These are phyloP conservation scores for Echria macrotheca DNA, from an alignment of 495 filamentous ascomycete species.

Conservation along the genomic window DNA sequence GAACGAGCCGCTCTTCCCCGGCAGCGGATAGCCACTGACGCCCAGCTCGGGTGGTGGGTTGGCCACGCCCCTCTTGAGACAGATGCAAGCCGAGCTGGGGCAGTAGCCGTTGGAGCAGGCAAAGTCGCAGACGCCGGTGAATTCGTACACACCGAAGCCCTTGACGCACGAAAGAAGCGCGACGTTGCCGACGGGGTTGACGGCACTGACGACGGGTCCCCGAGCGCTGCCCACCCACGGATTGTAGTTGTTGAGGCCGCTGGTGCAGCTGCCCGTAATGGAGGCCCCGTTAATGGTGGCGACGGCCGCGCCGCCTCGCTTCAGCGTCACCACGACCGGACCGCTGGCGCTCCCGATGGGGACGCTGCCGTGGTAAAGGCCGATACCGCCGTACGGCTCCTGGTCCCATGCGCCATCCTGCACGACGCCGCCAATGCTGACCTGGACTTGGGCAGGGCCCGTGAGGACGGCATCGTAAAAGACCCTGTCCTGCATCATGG, in stretches of 20 bases:
- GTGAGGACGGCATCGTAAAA: constrained; percentile 33
- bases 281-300: not conserved
- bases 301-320: not conserved
- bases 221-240: constrained; percentile 8
- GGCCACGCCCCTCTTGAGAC: not conserved
- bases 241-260: constrained; percentile 8
- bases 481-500: constrained; percentile 31
- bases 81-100: not conserved
- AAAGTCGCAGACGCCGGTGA: constrained; percentile 5
- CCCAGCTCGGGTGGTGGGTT: not conserved
- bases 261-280: not conserved
- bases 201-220: not conserved
- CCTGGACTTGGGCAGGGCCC: not conserved
- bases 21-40: not conserved
- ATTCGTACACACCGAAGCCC: not conserved
- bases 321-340: constrained; percentile 42
- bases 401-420: constrained; percentile 24
- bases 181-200: not conserved
- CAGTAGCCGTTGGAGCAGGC: constrained; percentile 9
- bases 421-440: constrained; percentile 11
- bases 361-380: constrained; percentile 45
- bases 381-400: constrained; percentile 28
- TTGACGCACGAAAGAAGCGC: not conserved
- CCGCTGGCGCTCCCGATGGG: constrained; percentile 44
- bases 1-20: not conserved